Evolutionary conservation across 768 basidiomycete genomes (phyloP).

Genomic region (Lentinula edodes): DNA sequence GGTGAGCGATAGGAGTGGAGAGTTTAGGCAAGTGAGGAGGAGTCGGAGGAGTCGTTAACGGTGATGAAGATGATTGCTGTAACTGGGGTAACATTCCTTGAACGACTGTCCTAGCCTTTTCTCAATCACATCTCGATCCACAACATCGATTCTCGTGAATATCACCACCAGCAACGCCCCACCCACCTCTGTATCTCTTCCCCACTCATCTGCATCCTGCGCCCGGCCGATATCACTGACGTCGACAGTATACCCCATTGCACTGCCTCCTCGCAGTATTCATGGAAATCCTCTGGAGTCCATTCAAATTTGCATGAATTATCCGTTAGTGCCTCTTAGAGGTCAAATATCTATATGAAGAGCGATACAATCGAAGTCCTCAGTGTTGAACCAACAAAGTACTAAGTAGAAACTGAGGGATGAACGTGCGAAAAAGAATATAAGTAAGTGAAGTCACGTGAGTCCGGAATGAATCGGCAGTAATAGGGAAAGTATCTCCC

Average conservation of each 20-base stretch:
- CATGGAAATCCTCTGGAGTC: constrained; percentile 67
- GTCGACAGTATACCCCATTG: constrained; percentile 70
- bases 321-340: no score
- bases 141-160: constrained; percentile 36
- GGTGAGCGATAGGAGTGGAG: constrained; percentile 26
- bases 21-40: neutral
- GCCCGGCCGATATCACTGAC: constrained; percentile 55
- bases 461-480: no score
- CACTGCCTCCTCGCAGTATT: constrained; percentile 55
- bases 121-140: constrained; percentile 23
- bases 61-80: constrained; percentile 4
- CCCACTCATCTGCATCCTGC: constrained; percentile 62
- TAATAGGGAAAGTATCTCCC: no score
- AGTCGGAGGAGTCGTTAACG: neutral
- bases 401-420: no score
- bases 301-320: constrained; percentile 66
- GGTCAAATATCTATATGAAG: no score
- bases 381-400: no score
- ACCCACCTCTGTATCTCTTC: constrained; percentile 56
- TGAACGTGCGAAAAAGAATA: no score
- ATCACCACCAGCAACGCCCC: constrained; percentile 64
- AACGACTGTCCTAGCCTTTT: constrained; percentile 29
- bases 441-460: no score
- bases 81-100: constrained; percentile 13
- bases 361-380: no score